phyloP scores from a whole-genome alignment of 768 basidiomycete species.

The Lentinus tigrinus region DNA sequence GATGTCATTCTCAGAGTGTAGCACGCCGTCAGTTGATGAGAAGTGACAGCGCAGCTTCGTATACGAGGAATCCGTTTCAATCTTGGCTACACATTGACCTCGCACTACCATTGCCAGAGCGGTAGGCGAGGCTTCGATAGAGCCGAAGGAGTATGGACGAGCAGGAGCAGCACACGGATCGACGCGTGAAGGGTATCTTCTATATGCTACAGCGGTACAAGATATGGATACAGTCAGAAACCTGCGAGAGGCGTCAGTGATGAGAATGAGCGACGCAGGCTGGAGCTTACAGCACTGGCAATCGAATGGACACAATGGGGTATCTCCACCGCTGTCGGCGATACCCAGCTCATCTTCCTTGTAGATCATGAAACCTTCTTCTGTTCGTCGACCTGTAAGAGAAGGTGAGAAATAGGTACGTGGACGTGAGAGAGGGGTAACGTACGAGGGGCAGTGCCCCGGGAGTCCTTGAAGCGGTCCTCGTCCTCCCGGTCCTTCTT shows the following conservation, averaged over 20 bases:
- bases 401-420: constrained; percentile 1
- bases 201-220: constrained; percentile 6
- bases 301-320: constrained; percentile 84
- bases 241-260: not conserved
- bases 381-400: constrained; percentile 66
- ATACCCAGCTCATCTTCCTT: constrained; percentile 85
- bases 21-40: constrained; percentile 10
- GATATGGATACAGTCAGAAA: constrained; percentile 15
- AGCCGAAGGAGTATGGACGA: constrained; percentile 34
- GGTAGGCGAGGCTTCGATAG: constrained; percentile 57
- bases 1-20: constrained; percentile 18
- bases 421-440: constrained; percentile 17
- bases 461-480: constrained; percentile 67
- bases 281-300: constrained; percentile 76
- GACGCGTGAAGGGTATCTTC: constrained; percentile 3
- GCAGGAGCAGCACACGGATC: not conserved
- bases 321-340: constrained; percentile 72
- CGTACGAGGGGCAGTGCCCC: constrained; percentile 71
- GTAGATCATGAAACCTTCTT: constrained; percentile 77
- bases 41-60: constrained; percentile 16
- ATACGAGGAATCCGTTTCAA: constrained; percentile 18
- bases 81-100: constrained; percentile 71
- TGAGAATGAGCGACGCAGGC: not conserved
- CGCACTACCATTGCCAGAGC: constrained; percentile 38
- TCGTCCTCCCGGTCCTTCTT: constrained; percentile 37